A percentile compares a stretch with the other conserved stretches of the same genome.
These are phyloP conservation scores for Ophiostoma sp. DNA, from an alignment of 2,329 filamentous ascomycete species.

Conservation along the genomic window DNA sequence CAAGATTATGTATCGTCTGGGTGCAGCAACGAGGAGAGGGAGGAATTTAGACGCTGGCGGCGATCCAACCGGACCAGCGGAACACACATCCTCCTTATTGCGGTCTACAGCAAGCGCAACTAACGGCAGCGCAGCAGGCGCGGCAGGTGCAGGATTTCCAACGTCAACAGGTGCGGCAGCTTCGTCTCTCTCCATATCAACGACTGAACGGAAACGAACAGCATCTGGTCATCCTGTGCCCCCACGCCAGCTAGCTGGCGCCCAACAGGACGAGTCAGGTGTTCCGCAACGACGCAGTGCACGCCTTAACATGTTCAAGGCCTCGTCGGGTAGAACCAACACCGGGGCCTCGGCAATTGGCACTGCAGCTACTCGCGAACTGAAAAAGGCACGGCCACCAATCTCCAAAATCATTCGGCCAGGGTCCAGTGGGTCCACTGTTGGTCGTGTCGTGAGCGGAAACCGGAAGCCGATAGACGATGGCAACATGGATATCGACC, in stretches of 20 bases:
- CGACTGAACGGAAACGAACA: conserved; percentile 74
- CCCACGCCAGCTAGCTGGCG: conserved; percentile 42
- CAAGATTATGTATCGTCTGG: conserved; percentile 56
- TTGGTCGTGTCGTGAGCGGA: conserved; percentile 82
- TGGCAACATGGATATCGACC: conserved; percentile 63
- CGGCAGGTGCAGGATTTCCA: not conserved
- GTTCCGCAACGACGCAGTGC: conserved; percentile 65
- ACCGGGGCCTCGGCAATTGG: conserved; percentile 51
- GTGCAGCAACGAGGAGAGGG: conserved; percentile 39
- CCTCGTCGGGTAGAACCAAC: conserved; percentile 61
- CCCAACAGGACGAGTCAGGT: conserved; percentile 55
- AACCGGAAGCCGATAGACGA: conserved; percentile 72
- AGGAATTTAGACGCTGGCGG: conserved; percentile 36
- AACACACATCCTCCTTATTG: conserved; percentile 37
- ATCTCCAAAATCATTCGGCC: conserved; percentile 61
- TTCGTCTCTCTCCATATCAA: conserved; percentile 37
- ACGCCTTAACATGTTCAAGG: conserved; percentile 62
- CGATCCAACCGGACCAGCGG: conserved; percentile 31
- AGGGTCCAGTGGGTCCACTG: conserved; percentile 60
- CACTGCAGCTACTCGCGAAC: conserved; percentile 60
- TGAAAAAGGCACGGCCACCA: conserved; percentile 78
- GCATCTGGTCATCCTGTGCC: conserved; percentile 74
- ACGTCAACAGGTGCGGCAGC: conserved; percentile 23
- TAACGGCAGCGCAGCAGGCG: conserved; percentile 16
- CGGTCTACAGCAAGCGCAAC: conserved; percentile 30